Evolutionary conservation across 2,329 filamentous ascomycete species (phyloP).

Genomic region (Rhexocercosporidium sp.): DNA sequence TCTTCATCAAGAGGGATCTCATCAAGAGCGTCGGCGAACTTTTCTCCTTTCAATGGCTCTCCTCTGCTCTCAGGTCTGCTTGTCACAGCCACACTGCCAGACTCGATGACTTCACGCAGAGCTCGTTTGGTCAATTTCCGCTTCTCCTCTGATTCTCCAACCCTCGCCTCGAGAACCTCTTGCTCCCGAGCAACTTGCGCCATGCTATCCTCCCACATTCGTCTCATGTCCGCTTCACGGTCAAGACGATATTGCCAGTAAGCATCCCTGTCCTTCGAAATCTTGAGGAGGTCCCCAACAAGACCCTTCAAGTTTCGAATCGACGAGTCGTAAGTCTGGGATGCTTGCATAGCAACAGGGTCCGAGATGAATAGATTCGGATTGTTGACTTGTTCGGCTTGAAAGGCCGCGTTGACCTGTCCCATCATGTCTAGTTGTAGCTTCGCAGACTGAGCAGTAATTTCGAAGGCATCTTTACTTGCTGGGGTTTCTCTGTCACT

Average conservation of each 20-base stretch:
- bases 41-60: constrained; percentile 24
- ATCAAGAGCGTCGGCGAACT: constrained; percentile 45
- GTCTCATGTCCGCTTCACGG: constrained; percentile 86
- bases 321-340: constrained; percentile 86
- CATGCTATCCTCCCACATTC: constrained; percentile 99
- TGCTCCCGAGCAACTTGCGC: constrained; percentile 94
- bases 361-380: constrained; percentile 78
- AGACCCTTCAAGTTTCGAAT: constrained; percentile 86
- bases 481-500: constrained; percentile 78
- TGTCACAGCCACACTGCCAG: constrained; percentile 57
- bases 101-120: constrained; percentile 80
- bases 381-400: constrained; percentile 71
- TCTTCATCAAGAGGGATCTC: constrained; percentile 46
- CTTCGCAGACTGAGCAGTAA: constrained; percentile 93
- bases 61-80: constrained; percentile 38
- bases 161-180: constrained; percentile 84
- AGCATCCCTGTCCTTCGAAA: constrained; percentile 90
- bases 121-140: constrained; percentile 88
- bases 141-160: constrained; percentile 90
- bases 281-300: constrained; percentile 85
- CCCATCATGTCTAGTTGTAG: constrained; percentile 90
- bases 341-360: constrained; percentile 74
- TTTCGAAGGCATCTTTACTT: constrained; percentile 93
- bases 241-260: constrained; percentile 97
- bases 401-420: constrained; percentile 82